Evolutionary conservation across 2,329 filamentous ascomycete genomes (phyloP).

Genomic region (Aspergillus sp.): DNA sequence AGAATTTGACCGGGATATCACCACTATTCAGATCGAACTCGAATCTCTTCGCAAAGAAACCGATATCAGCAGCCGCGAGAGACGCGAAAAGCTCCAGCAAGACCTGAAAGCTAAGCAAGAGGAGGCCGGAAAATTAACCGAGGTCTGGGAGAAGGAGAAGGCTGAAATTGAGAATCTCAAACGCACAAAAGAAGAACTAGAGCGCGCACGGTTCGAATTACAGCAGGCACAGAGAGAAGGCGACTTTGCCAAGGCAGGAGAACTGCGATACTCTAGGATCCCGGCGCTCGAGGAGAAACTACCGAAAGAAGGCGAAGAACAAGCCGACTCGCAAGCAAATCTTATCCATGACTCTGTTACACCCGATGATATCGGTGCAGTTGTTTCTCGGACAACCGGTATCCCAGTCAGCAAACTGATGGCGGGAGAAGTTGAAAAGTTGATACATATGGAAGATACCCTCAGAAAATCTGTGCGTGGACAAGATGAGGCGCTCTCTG

Average conservation of each 20-base stretch:
- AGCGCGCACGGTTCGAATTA: slow-evolving; percentile 79
- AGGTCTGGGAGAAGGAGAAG: slow-evolving; percentile 88
- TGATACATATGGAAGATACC: slow-evolving; percentile 93
- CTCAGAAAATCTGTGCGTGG: slow-evolving; percentile 81
- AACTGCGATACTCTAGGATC: slow-evolving; percentile 85
- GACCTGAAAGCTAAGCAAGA: slow-evolving; percentile 75
- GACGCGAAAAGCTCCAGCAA: slow-evolving; percentile 79
- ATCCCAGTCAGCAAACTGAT: slow-evolving; percentile 93
- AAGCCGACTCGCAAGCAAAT: slow-evolving; percentile 47
- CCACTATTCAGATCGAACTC: slow-evolving; percentile 95
- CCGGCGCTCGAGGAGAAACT: slow-evolving; percentile 76
- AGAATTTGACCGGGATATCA: slow-evolving; percentile 87
- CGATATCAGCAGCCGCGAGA: slow-evolving; percentile 83
- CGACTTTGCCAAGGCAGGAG: slow-evolving; percentile 86
- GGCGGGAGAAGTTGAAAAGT: slow-evolving; percentile 87
- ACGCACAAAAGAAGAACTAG: slow-evolving; percentile 81
- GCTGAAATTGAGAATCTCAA: slow-evolving; percentile 85
- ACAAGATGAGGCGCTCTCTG: slow-evolving; percentile 88
- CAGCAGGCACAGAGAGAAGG: slow-evolving; percentile 85
- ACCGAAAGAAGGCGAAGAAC: slow-evolving; percentile 67
- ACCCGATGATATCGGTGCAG: slow-evolving; percentile 86
- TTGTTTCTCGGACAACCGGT: slow-evolving; percentile 87
- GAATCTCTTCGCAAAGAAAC: slow-evolving; percentile 93
- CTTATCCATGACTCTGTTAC: slow-evolving; percentile 94
- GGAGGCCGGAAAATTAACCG: slow-evolving; percentile 70